These are phyloP conservation scores for Boehmeria nivea DNA, from an alignment of 306 rosid species.

Conservation along the genomic window DNA sequence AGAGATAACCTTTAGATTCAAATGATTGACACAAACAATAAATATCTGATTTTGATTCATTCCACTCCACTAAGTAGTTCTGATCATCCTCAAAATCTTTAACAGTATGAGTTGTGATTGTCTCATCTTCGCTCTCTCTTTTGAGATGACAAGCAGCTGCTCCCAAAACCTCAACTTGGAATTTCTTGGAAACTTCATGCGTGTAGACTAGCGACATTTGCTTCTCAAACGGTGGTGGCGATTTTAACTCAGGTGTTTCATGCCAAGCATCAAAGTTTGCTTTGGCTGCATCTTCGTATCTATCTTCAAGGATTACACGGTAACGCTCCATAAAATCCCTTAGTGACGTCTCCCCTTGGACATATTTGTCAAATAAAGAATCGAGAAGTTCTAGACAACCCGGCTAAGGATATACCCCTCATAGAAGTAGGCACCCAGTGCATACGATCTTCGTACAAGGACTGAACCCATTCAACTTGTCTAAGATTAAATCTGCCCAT, in stretches of 20 bases:
- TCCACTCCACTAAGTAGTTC: conserved; percentile 35
- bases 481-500: conserved; percentile 33
- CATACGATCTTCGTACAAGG: conserved; percentile 33
- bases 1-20: conserved; percentile 43
- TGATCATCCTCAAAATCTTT: conserved; percentile 41
- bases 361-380: conserved; percentile 36
- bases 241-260: conserved; percentile 37
- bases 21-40: conserved; percentile 41
- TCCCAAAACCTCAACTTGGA: conserved; percentile 51
- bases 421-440: conserved; percentile 36
- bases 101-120: conserved; percentile 23
- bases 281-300: conserved; percentile 39
- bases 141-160: conserved; percentile 53
- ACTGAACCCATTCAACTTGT: conserved; percentile 30
- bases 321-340: conserved; percentile 36
- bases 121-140: conserved; percentile 31
- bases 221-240: conserved; percentile 49
- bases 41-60: conserved; percentile 35
- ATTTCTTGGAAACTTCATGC: conserved; percentile 34
- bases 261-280: conserved; percentile 44
- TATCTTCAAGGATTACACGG: conserved; percentile 24
- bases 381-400: conserved; percentile 33
- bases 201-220: conserved; percentile 36
- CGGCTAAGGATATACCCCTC: conserved; percentile 33
- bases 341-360: conserved; percentile 38